Evolutionary conservation across 164 flowering plant genomes (phyloP).

Genomic region (Dillenia turbinata): DNA sequence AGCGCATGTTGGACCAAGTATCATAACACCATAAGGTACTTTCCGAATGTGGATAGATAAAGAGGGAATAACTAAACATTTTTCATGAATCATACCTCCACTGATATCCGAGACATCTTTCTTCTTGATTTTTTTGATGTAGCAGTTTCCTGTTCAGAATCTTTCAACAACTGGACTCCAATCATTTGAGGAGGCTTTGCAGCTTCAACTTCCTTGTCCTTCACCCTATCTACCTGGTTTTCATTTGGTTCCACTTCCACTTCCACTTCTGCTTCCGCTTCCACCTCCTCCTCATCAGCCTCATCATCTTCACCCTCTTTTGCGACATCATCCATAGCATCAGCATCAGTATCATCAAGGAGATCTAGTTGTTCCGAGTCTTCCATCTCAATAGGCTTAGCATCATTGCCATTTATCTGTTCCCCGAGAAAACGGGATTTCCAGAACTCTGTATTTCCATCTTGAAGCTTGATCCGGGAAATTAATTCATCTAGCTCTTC

Average conservation of each 20-base stretch:
- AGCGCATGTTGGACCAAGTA: too few species aligned
- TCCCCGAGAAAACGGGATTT: slow-evolving; percentile 95
- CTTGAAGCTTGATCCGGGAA: slow-evolving; percentile 77
- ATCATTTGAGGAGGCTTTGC: slow-evolving; percentile 89
- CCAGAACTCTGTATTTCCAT: slow-evolving; percentile 97
- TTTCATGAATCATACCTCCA: slow-evolving; percentile 41
- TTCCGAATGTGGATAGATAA: too few species aligned
- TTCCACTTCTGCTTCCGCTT: slow-evolving; percentile 20
- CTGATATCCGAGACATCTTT: slow-evolving; percentile 35
- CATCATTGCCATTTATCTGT: slow-evolving; percentile 36
- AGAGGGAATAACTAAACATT: too few species aligned
- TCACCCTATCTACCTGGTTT: slow-evolving; percentile 54
- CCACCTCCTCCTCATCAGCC: slow-evolving; percentile 33
- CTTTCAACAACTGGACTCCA: slow-evolving; percentile 86
- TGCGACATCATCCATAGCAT: slow-evolving; percentile 47
- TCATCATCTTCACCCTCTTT: slow-evolving; percentile 56
- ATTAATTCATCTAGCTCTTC: slow-evolving; percentile 84
- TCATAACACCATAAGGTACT: too few species aligned
- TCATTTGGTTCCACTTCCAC: slow-evolving; percentile 68
- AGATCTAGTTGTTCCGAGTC: slow-evolving; percentile 36
- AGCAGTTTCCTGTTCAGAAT: slow-evolving; percentile 49
- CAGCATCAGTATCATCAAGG: slow-evolving; percentile 39
- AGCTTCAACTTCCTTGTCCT: slow-evolving; percentile 69
- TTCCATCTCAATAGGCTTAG: slow-evolving; percentile 22
- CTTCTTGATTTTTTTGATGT: slow-evolving; percentile 57